These are phyloP conservation scores for Ogataea sp. DNA, from an alignment of 805 yeast species.

Conservation along the genomic window DNA sequence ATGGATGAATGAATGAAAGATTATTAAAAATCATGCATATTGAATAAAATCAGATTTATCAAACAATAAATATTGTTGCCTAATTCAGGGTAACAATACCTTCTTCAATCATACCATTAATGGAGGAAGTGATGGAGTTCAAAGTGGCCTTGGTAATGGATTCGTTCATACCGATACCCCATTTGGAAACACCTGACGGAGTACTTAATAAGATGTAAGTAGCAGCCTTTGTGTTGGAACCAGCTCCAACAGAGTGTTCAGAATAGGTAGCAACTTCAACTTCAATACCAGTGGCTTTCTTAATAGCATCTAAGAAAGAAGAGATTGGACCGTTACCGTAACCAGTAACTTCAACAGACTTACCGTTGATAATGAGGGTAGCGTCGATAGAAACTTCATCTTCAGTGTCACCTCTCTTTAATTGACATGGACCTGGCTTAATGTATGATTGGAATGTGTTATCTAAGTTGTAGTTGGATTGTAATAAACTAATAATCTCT, in stretches of 20 bases:
- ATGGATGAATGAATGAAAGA: too few species aligned
- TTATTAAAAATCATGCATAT: too few species aligned
- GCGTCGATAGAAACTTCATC: constrained; percentile 34
- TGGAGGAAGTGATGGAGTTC: constrained; percentile 55
- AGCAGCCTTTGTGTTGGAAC: constrained; percentile 67
- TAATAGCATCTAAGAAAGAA: constrained; percentile 58
- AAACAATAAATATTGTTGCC: not conserved
- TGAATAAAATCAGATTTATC: too few species aligned
- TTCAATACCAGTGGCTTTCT: constrained; percentile 39
- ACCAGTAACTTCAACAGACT: constrained; percentile 35
- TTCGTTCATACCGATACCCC: constrained; percentile 94
- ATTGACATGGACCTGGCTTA: constrained; percentile 33
- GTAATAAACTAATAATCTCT: constrained; percentile 55
- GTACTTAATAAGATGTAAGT: constrained; percentile 42
- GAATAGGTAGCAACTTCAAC: constrained; percentile 60
- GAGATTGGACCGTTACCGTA: constrained; percentile 77
- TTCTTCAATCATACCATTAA: constrained; percentile 36
- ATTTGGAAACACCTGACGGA: constrained; percentile 29
- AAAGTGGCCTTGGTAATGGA: constrained; percentile 85
- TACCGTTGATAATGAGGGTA: constrained; percentile 29
- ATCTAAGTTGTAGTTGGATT: constrained; percentile 44
- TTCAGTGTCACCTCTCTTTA: constrained; percentile 16
- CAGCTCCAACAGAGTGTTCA: constrained; percentile 69
- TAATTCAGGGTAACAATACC: constrained; percentile 6
- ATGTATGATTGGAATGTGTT: constrained; percentile 25